Conservation (phyloP, 75 land plant species). For the Sequoia sempervirens region DNA sequence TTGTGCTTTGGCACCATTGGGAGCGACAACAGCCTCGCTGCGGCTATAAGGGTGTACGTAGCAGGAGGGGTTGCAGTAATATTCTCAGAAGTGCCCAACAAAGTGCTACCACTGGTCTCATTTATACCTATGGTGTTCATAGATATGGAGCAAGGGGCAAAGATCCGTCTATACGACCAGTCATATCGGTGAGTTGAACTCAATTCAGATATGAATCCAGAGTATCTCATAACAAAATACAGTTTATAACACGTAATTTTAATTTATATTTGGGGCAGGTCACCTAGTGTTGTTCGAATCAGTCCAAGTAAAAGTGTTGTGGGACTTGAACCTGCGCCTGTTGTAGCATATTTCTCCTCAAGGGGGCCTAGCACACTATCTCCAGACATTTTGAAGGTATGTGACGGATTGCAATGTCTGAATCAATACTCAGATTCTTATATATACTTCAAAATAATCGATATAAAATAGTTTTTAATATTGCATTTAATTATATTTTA, state of each 20-base stretch:
- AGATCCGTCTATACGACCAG: constrained; percentile 35
- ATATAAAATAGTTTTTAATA: too few relatives aligned
- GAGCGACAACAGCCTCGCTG: constrained; percentile 7
- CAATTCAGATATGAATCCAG: too few relatives aligned
- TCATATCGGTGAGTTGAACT: constrained; percentile 24
- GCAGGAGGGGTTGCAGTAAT: constrained; percentile 58
- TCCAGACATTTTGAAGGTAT: constrained; percentile 60
- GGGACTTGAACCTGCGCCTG: constrained; percentile 38
- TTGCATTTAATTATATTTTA: too few relatives aligned
- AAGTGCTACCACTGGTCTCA: constrained; percentile 14
- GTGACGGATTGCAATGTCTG: not conserved
- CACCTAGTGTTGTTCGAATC: constrained; percentile 32
- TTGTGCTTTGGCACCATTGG: constrained; percentile 39
- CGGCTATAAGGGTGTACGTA: constrained; percentile 22
- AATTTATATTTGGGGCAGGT: not conserved
- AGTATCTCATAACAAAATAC: not conserved
- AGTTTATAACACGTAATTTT: not conserved
- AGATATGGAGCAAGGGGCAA: constrained; percentile 39
- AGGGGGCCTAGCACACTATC: constrained; percentile 46
- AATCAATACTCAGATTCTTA: too few relatives aligned
- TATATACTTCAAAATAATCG: too few relatives aligned
- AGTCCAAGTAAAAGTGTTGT: constrained; percentile 25
- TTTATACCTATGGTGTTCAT: constrained; percentile 35
- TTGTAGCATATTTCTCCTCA: constrained; percentile 49
- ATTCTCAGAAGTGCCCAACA: constrained; percentile 30